Conservation (phyloP, 129 eudicot genomes). For the Oenanthe sinensis region DNA sequence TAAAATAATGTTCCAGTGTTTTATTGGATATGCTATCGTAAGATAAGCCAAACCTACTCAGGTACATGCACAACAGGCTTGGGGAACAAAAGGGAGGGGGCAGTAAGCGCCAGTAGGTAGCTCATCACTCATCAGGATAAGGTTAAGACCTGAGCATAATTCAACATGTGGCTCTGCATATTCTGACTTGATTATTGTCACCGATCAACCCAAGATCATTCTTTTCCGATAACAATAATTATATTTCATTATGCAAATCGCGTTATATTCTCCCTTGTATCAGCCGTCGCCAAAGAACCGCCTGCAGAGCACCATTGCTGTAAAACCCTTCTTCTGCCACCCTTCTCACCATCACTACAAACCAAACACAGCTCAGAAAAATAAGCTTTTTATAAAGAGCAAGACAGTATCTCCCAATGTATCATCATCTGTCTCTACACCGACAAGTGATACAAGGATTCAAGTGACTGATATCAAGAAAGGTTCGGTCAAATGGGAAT, state of each 20-base stretch:
- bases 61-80: background rate
- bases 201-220: background rate
- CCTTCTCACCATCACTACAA: background rate
- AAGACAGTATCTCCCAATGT: background rate
- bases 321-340: background rate
- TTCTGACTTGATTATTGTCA: background rate
- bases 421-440: background rate
- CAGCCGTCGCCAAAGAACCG: background rate
- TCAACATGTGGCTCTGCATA: background rate
- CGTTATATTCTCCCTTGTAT: background rate
- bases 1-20: too few relatives aligned
- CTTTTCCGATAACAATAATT: background rate
- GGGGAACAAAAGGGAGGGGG: background rate
- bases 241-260: background rate
- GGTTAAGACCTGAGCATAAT: background rate
- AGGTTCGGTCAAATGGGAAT: constrained; percentile 59
- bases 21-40: too few relatives aligned
- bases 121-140: background rate
- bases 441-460: constrained; percentile 3
- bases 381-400: background rate
- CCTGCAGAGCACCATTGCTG: background rate
- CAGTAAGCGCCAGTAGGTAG: too few relatives aligned
- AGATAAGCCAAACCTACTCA: too few relatives aligned
- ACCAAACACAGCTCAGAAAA: background rate
- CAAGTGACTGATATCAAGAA: constrained; percentile 37